Evolutionary conservation across 768 basidiomycete species (phyloP).

Genomic region (Psilocybe cyanescens): DNA sequence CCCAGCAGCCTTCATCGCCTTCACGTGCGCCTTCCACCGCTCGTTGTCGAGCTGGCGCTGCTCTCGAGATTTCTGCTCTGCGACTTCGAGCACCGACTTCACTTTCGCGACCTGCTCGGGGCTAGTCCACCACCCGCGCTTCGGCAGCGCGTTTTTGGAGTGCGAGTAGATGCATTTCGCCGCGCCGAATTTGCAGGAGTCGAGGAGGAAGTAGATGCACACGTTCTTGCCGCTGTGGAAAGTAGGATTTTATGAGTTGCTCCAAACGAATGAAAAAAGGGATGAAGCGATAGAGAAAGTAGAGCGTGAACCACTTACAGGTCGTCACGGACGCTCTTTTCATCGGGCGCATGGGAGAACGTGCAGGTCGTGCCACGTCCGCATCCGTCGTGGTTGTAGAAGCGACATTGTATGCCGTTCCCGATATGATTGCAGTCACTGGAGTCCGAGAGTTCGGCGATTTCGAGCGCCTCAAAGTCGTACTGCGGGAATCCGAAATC

Average conservation of each 20-base stretch:
- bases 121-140: conserved; percentile 50
- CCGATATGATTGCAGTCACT: conserved; percentile 57
- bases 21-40: conserved; percentile 24
- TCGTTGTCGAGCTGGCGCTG: conserved; percentile 20
- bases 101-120: conserved; percentile 31
- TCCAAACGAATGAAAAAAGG: too few species aligned
- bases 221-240: conserved; percentile 51
- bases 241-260: neutral
- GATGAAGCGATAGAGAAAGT: too few species aligned
- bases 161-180: conserved; percentile 53
- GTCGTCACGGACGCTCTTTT: conserved; percentile 56
- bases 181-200: conserved; percentile 37
- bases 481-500: conserved; percentile 38
- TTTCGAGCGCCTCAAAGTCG: conserved; percentile 37
- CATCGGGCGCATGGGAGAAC: conserved; percentile 58
- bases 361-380: conserved; percentile 41
- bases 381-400: conserved; percentile 61
- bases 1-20: conserved; percentile 17
- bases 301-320: conserved; percentile 37
- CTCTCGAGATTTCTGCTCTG: conserved; percentile 26
- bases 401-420: conserved; percentile 55
- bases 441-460: conserved; percentile 52
- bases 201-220: conserved; percentile 40
- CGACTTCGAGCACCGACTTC: conserved; percentile 30
- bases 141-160: conserved; percentile 44